Base-by-base conservation (phyloP, 352 stramenopile species). In the Blastocystis sp. region DNA sequence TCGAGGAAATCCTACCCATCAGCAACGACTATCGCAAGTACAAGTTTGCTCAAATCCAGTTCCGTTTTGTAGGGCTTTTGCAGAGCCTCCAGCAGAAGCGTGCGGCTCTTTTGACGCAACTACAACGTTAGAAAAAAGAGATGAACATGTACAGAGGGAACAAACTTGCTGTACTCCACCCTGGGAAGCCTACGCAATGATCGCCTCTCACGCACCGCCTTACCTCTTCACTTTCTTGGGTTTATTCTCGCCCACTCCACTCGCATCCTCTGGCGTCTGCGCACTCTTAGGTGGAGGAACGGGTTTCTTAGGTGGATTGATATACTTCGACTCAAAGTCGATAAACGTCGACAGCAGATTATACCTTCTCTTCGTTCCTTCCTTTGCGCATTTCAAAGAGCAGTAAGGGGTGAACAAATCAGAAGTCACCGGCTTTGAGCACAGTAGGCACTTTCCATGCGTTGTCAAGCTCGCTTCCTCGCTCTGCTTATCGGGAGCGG, bases 251-350 rank as follows among this genome's bases (percentile, higher is more conserved):
- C 17, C 21, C 2, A 34, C n/a, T 48, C n/a, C 52, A n/a, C 52
- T 52, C 2, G 11, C 63, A 21, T 28, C 52, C n/a, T 81, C 71
- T 14, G 38, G 43, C n/a, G 17, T 6, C 7, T 81, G 43, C 9
- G 52, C 11, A 4, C 11, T 21, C 10, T 40, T n/a, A 34, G 52
- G 42, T 2, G 42, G 7, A 17, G 38, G 9, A 7, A 48, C 52
- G 11, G 17, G 45, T 61, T 61, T 81, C 28, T 48, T 81, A 21
- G 52, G 40, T 52, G 48, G 48, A 65, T 64, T 63, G 45, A 81
- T 81, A 64, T 81, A 81, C 71, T 81, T 81, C 38, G 71, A 38
- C 45, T 81, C 71, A 81, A 81, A 81, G 45, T 81, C 71, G 66
- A 81, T 64, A 38, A 81, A 81, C 52, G 52, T 68, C 14, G 43